These are phyloP conservation scores for Phytophthora quininea DNA, from an alignment of 352 stramenopile genomes.

Conservation along the genomic window DNA sequence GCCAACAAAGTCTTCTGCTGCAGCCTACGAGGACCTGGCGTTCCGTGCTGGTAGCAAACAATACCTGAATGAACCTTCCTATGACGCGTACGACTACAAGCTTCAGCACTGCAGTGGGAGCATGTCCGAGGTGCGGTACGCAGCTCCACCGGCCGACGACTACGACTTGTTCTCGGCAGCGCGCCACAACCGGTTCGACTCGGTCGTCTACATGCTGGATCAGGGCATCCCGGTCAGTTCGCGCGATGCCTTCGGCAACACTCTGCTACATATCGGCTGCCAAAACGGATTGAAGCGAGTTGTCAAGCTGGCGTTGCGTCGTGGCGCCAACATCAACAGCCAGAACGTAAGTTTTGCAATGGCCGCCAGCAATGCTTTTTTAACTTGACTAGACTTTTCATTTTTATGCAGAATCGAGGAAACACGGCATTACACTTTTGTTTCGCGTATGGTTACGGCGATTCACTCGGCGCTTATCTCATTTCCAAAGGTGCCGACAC, in stretches of 20 bases:
- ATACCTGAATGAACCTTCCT: constrained; percentile 11
- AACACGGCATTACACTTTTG: constrained; percentile 93
- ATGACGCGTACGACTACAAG: constrained; percentile 43
- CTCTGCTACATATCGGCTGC: constrained; percentile 85
- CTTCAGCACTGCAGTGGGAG: constrained; percentile 15
- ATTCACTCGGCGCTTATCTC: constrained; percentile 88
- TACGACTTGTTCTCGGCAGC: constrained; percentile 90
- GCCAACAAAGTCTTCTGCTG: constrained; percentile 2
- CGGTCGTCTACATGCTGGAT: constrained; percentile 86
- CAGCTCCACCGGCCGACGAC: constrained; percentile 36
- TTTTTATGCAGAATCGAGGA: constrained; percentile 54
- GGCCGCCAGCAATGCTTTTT: not conserved
- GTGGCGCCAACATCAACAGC: constrained; percentile 89
- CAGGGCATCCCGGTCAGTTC: constrained; percentile 83
- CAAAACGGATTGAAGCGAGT: constrained; percentile 93
- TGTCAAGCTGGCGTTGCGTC: constrained; percentile 82
- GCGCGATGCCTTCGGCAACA: constrained; percentile 84
- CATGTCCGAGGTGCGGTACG: constrained; percentile 15
- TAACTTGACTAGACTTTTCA: not conserved
- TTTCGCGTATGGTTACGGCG: constrained; percentile 89
- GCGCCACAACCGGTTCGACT: constrained; percentile 85
- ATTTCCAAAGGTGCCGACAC: constrained; percentile 89
- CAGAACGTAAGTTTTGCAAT: constrained; percentile 60
- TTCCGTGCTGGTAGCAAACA: constrained; percentile 31
- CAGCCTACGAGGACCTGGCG: constrained; percentile 28